Percentiles rank a stretch among this genome's conserved stretches.
These are phyloP conservation scores for Talaromyces adpressus DNA, from an alignment of 495 filamentous ascomycete species.

Conservation along the genomic window DNA sequence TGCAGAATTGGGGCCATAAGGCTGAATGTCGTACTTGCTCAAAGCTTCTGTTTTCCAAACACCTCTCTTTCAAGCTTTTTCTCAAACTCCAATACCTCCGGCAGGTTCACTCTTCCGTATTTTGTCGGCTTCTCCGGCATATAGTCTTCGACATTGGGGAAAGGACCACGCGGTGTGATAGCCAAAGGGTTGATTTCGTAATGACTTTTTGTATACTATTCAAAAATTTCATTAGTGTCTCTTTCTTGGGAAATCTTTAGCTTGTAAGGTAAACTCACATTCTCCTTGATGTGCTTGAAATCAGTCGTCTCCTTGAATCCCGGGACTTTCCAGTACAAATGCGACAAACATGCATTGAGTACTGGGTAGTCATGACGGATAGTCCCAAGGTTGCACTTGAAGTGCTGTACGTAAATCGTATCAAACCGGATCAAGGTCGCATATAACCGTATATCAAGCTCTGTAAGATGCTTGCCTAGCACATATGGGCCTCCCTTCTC, in stretches of 20 bases:
- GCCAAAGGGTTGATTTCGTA: constrained; percentile 52
- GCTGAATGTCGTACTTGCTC: background rate
- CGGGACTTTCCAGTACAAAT: constrained; percentile 42
- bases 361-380: constrained; percentile 47
- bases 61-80: background rate
- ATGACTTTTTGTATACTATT: constrained; percentile 47
- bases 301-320: constrained; percentile 47
- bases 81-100: constrained; percentile 24
- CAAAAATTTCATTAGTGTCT: background rate
- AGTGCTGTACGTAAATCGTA: constrained; percentile 47
- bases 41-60: background rate
- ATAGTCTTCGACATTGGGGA: constrained; percentile 51
- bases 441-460: constrained; percentile 45
- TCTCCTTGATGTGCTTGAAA: constrained; percentile 55
- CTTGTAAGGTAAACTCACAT: constrained; percentile 23
- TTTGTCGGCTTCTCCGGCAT: constrained; percentile 31
- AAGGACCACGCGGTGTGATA: constrained; percentile 60
- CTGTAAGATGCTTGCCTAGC: constrained; percentile 38
- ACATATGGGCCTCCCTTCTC: constrained; percentile 39
- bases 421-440: constrained; percentile 45
- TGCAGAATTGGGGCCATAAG: background rate
- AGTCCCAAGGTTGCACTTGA: constrained; percentile 49
- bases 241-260: background rate
- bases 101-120: constrained; percentile 24
- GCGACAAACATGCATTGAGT: constrained; percentile 44